Evolutionary conservation across 805 yeast species (phyloP).

Genomic region (Metschnikowia borealis): DNA sequence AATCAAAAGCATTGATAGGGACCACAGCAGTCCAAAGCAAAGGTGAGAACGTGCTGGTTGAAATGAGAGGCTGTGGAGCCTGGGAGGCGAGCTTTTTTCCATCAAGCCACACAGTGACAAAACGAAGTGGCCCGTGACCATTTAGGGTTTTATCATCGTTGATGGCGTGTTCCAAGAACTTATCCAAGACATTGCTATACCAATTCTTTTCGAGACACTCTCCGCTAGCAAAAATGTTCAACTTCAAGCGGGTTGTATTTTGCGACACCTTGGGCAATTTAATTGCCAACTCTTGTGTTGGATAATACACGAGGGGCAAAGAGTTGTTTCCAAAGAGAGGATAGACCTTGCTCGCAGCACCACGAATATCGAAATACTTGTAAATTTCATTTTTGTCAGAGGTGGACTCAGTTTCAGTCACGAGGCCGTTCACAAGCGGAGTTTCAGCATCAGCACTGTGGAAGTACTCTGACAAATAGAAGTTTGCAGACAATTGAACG

Average conservation of each 20-base stretch:
- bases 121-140: slow-evolving; percentile 72
- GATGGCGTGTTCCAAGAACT: slow-evolving; percentile 38
- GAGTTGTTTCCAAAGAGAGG: slow-evolving; percentile 28
- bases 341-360: slow-evolving; percentile 37
- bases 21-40: slow-evolving; percentile 80
- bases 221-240: slow-evolving; percentile 66
- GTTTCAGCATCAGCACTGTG: slow-evolving; percentile 16
- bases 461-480: slow-evolving; percentile 29
- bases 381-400: slow-evolving; percentile 6
- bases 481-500: slow-evolving; percentile 48
- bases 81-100: slow-evolving; percentile 57
- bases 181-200: slow-evolving; percentile 62
- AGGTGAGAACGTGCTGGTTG: slow-evolving; percentile 80
- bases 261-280: slow-evolving; percentile 44
- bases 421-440: background rate
- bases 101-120: slow-evolving; percentile 58
- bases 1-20: slow-evolving; percentile 67
- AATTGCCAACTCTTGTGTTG: slow-evolving; percentile 34
- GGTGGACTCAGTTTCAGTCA: background rate
- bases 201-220: slow-evolving; percentile 82
- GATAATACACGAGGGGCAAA: slow-evolving; percentile 47
- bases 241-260: slow-evolving; percentile 56
- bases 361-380: slow-evolving; percentile 25
- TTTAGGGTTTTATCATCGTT: slow-evolving; percentile 26
- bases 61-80: slow-evolving; percentile 70